Percentiles rank a stretch among this genome's conserved stretches.
Evolutionary conservation across 179 eudicot species (phyloP).

Genomic region (Actinidia chinensis): DNA sequence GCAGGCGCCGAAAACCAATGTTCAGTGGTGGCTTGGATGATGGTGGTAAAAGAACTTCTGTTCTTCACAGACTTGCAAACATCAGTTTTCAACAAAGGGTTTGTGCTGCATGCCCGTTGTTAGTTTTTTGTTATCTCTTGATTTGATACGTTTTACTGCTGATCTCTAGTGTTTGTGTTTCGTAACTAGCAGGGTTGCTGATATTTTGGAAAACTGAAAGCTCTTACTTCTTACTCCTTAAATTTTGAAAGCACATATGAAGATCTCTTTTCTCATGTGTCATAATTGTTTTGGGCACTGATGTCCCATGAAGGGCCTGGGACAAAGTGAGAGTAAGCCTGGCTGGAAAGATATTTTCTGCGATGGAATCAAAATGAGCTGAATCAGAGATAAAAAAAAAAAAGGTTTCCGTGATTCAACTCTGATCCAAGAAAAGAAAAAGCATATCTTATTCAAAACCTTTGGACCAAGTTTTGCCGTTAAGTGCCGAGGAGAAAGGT

Average conservation of each 20-base stretch:
- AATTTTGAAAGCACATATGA: neutral
- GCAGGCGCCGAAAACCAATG: conserved; percentile 96
- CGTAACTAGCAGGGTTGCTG: neutral
- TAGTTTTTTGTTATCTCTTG: neutral
- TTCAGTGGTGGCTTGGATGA: conserved; percentile 94
- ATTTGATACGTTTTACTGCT: neutral
- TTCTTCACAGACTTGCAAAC: conserved; percentile 55
- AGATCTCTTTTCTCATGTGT: conserved; percentile 13
- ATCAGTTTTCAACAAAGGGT: conserved; percentile 56
- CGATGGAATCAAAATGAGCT: conserved; percentile 95
- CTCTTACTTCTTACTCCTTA: neutral
- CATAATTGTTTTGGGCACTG: conserved; percentile 39
- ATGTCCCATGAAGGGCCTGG: conserved; percentile 59
- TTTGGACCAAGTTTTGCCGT: conserved; percentile 4
- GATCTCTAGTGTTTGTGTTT: neutral
- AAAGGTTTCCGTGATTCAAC: conserved; percentile 92
- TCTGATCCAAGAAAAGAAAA: conserved; percentile 94
- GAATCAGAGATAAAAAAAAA: conserved; percentile 93
- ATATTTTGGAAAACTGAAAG: neutral
- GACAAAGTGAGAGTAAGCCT: conserved; percentile 76
- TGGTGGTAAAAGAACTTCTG: conserved; percentile 71
- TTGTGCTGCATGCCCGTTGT: conserved; percentile 21
- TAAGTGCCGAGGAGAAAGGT: conserved; percentile 88
- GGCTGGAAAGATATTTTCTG: conserved; percentile 98
- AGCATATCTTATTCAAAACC: conserved; percentile 86